A percentile compares a stretch with the other conserved stretches of the same genome.
Evolutionary conservation across 2,329 filamentous ascomycete genomes (phyloP).

Genomic region (Stenocarpella maydis): DNA sequence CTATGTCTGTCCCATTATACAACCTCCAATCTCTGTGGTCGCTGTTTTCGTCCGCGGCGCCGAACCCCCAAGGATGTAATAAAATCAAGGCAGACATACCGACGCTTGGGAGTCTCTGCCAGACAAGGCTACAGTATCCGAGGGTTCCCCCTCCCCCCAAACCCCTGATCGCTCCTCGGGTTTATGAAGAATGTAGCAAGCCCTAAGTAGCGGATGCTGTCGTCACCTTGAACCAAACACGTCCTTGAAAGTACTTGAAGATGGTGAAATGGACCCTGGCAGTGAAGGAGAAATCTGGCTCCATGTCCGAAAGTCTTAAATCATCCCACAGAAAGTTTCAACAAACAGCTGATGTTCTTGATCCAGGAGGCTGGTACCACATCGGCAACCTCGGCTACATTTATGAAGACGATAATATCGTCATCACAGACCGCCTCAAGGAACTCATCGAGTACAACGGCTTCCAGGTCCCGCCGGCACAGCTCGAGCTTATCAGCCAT

Average conservation of each 20-base stretch:
- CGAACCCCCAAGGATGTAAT: conserved; percentile 70
- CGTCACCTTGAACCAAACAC: conserved; percentile 81
- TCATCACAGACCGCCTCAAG: conserved; percentile 64
- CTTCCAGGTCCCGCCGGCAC: conserved; percentile 25
- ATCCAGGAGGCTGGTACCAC: conserved; percentile 63
- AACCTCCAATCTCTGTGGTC: conserved; percentile 59
- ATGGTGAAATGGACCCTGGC: conserved; percentile 62
- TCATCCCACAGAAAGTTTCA: conserved; percentile 66
- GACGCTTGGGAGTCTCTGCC: conserved; percentile 76
- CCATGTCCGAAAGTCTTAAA: conserved; percentile 63
- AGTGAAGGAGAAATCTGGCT: conserved; percentile 40
- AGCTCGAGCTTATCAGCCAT: conserved; percentile 23
- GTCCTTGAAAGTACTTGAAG: conserved; percentile 80
- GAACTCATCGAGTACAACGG: conserved; percentile 36
- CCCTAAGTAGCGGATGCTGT: conserved; percentile 80
- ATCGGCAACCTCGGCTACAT: conserved; percentile 55
- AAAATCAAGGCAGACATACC: conserved; percentile 74
- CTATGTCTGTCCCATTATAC: conserved; percentile 35
- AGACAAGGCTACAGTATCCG: conserved; percentile 97
- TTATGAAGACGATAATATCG: conserved; percentile 53
- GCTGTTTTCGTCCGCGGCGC: conserved; percentile 62
- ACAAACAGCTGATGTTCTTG: conserved; percentile 60
- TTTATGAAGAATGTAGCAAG: conserved; percentile 77
- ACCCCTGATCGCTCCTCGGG: conserved; percentile 78
- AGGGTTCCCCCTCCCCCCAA: no score